Percentiles rank a stretch among this genome's conserved stretches.
Conservation (phyloP, 1,284 basidiomycete genomes). For the Porogramme epimiltina region DNA sequence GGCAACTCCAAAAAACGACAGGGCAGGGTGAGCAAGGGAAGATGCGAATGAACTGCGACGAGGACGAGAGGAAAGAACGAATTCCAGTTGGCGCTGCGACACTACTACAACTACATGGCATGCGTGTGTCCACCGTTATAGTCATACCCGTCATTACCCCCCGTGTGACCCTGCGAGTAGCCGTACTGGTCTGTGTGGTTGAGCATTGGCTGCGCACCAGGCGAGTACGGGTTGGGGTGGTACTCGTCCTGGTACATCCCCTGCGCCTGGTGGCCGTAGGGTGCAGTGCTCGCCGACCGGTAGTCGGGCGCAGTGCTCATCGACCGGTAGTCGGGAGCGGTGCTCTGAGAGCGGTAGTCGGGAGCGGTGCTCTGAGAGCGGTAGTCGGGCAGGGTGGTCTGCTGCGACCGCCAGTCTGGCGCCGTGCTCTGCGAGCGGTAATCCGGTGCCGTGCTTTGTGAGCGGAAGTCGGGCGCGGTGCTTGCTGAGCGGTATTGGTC, state of each 20-base stretch:
- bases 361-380: slow-evolving; percentile 11
- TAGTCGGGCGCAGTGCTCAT: slow-evolving; percentile 17
- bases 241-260: slow-evolving; percentile 18
- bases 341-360: slow-evolving; percentile 10
- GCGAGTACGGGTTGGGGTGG: slow-evolving; percentile 17
- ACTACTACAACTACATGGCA: slow-evolving; percentile 28
- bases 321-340: slow-evolving; percentile 21
- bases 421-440: slow-evolving; percentile 16
- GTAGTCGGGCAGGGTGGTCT: slow-evolving; percentile 15
- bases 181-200: slow-evolving; percentile 3
- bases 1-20: background rate
- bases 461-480: slow-evolving; percentile 17
- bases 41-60: slow-evolving; percentile 12
- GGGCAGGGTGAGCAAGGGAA: slow-evolving; percentile 1
- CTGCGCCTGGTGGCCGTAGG: slow-evolving; percentile 21
- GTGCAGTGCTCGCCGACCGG: slow-evolving; percentile 18
- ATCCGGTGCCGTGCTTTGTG: slow-evolving; percentile 15
- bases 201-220: slow-evolving; percentile 15
- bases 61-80: slow-evolving; percentile 10
- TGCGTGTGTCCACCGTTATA: slow-evolving; percentile 26
- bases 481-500: slow-evolving; percentile 20
- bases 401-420: slow-evolving; percentile 16
- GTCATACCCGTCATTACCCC: slow-evolving; percentile 29
- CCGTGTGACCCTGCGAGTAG: slow-evolving; percentile 15
- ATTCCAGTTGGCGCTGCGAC: slow-evolving; percentile 8